Conservation (phyloP, 306 rosid species). For the Datisca glomerata region DNA sequence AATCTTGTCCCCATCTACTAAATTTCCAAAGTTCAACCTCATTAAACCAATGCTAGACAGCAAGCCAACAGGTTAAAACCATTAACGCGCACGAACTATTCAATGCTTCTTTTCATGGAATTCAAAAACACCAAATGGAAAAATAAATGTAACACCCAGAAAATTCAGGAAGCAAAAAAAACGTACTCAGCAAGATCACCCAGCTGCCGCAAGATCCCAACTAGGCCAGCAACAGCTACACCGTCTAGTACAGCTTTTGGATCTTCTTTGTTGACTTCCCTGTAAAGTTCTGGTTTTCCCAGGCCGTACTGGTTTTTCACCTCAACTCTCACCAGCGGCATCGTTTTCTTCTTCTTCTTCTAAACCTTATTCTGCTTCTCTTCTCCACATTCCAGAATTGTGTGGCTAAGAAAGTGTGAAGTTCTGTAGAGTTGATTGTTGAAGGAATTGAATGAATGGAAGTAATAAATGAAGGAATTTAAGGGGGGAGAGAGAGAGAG, state of each 20-base stretch:
- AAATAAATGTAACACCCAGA: not conserved
- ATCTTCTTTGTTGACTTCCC: constrained; percentile 51
- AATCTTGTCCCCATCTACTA: no score
- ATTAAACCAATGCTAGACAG: not conserved
- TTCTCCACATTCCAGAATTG: no score
- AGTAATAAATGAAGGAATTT: no score
- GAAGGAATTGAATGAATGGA: no score
- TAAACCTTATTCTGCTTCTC: no score
- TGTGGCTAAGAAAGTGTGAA: no score
- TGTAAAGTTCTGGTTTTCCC: constrained; percentile 66
- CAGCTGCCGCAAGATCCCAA: constrained; percentile 94
- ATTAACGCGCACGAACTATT: no score
- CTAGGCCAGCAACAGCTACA: constrained; percentile 86
- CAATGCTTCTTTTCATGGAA: not conserved
- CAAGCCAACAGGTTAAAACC: no score
- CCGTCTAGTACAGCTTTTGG: constrained; percentile 89
- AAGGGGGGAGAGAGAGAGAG: no score
- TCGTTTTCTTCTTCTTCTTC: constrained; percentile 18
- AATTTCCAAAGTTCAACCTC: no score
- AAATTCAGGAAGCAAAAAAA: constrained; percentile 7
- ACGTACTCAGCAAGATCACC: constrained; percentile 99
- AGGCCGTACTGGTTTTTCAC: constrained; percentile 60
- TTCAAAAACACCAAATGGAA: constrained; percentile 2
- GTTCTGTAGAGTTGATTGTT: no score
- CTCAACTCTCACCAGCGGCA: constrained; percentile 79